Base-by-base conservation (phyloP, 352 stramenopile species). In the Phytophthora gonapodyides region DNA sequence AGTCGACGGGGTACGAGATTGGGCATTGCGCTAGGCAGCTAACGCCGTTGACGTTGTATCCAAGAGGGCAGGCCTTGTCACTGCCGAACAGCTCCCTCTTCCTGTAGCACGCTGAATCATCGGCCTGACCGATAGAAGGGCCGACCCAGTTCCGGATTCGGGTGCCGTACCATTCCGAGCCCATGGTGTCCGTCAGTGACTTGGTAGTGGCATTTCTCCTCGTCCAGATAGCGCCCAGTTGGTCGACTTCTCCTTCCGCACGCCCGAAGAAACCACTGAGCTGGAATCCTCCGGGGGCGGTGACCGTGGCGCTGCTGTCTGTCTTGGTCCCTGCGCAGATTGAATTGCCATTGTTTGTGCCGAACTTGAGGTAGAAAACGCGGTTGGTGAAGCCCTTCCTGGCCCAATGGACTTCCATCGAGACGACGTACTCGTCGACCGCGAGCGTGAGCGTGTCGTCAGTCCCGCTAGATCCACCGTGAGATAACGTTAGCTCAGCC, bases 1-100 rank as follows among this genome's bases (percentile, higher is more conserved):
- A 89, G 19, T 75, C 61, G 6, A 89, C 80, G 0, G 80, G 80
- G 53, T 89, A 89, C 41, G 83, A 67, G 21, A 89, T 46, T 5
- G 79, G 79, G 58, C 79, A 88, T 47, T 84, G 61, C 24, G 70
- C 62, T 7, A 72, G 41, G 38, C 67, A 75, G 34, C 52, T 72
- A 1, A 63, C 17, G 7, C 57, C 43, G 11, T 71, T 50, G 7
- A 34, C 30, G 15, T n/a, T 63, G 41, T 75, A 75, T 1, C 67
- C 67, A 41, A 62, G 35, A 10, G 67, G 63, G 30, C 67, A 75
- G 11, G 42, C 46, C 38, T 69, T 52, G 15, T 36, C 33, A 19
- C 37, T 67, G 6, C 47, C 57, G 45, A 66, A 72, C 3, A 41
- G 10, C 7, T 55, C 47, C 7, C 42, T 54, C 47, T 68, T 72